These are phyloP conservation scores for Suillus subluteus DNA, from an alignment of 768 basidiomycete species.

Conservation along the genomic window DNA sequence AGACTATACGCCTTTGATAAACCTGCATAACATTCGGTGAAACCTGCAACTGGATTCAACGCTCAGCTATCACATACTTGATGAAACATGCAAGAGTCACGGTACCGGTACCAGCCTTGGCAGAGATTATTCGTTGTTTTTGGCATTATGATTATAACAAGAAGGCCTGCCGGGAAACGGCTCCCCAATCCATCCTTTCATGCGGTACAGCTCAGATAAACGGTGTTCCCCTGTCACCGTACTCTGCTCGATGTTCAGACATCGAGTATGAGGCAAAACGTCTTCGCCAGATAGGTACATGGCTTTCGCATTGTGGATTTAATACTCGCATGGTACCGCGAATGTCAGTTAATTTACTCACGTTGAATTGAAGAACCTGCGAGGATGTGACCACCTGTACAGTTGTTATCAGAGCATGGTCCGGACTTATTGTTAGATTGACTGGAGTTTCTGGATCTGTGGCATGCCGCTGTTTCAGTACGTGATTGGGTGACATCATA, in stretches of 20 bases:
- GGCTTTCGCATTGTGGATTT: not conserved
- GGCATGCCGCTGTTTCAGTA: not conserved
- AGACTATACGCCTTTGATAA: not conserved
- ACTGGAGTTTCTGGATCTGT: not conserved
- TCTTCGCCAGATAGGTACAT: not conserved
- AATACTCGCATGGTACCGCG: conserved; percentile 2
- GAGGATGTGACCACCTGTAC: not conserved
- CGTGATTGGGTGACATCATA: not conserved
- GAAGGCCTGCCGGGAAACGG: not conserved
- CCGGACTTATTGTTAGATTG: conserved; percentile 2
- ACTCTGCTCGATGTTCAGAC: not conserved
- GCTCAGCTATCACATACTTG: not conserved
- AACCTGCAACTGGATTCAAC: not conserved
- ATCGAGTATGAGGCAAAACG: not conserved
- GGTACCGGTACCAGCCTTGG: not conserved
- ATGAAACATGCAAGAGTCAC: not conserved
- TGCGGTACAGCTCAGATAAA: not conserved
- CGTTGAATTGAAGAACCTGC: not conserved
- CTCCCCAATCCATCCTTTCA: not conserved
- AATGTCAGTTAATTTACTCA: conserved; percentile 6
- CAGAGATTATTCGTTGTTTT: not conserved
- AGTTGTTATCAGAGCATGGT: not conserved
- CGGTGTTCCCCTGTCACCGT: not conserved
- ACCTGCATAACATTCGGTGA: not conserved
- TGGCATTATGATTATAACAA: not conserved